Conservation (phyloP, 352 stramenopile genomes). For the Phytopythium boreale region DNA sequence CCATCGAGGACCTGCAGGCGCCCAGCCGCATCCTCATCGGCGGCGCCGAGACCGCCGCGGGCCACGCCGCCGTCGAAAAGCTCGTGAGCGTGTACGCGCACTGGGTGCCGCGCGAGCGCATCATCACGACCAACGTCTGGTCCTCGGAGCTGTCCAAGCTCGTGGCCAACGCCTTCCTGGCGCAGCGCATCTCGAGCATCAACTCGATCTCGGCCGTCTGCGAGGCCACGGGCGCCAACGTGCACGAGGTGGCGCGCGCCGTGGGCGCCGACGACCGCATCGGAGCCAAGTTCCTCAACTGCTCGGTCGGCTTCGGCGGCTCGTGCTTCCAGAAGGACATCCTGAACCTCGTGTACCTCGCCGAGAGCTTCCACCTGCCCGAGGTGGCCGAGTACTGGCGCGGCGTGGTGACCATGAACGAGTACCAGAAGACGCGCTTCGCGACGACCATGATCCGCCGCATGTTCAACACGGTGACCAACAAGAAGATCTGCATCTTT, state of each 20-base stretch:
- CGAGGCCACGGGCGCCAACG: constrained; percentile 97
- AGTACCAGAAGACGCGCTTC: constrained; percentile 99
- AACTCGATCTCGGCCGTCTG: constrained; percentile 99
- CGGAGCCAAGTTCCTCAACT: constrained; percentile 96
- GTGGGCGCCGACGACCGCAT: constrained; percentile 98
- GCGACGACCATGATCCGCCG: constrained; percentile 95
- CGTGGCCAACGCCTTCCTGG: constrained; percentile 99
- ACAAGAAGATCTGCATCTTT: constrained; percentile 99
- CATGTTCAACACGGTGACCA: constrained; percentile 99
- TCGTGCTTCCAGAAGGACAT: constrained; percentile 99
- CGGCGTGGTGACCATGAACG: constrained; percentile 99
- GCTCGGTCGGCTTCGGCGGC: constrained; percentile 98
- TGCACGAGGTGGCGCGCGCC: constrained; percentile 96
- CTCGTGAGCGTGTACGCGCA: constrained; percentile 97
- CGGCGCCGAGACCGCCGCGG: constrained; percentile 90
- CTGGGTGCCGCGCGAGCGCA: constrained; percentile 94
- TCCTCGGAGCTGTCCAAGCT: constrained; percentile 99
- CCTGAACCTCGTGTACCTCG: constrained; percentile 99
- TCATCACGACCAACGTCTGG: constrained; percentile 99
- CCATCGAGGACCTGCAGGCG: constrained; percentile 94
- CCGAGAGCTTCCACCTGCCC: constrained; percentile 95
- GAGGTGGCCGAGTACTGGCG: constrained; percentile 99
- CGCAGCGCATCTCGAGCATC: constrained; percentile 99
- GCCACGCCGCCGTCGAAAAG: constrained; percentile 85
- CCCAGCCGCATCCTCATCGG: constrained; percentile 98